A percentile compares a stretch with the other conserved stretches of the same genome.
Evolutionary conservation across 192 early-diverging fungal species (phyloP).

Genomic region (Borealophlyctis nickersoniae): DNA sequence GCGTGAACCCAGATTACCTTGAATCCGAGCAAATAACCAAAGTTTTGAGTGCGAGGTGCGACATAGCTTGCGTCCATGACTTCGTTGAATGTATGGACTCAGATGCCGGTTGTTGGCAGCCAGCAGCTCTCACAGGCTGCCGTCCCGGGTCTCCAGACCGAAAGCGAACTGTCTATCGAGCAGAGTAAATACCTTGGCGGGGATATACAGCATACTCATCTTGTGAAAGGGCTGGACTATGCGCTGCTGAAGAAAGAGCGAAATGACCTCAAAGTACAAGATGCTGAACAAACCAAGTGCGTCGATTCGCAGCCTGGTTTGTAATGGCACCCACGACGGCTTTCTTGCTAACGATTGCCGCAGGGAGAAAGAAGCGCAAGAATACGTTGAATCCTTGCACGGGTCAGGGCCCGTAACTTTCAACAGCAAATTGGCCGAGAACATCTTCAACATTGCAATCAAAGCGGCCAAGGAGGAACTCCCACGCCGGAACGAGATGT

Average conservation of each 20-base stretch:
- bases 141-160: constrained; percentile 3
- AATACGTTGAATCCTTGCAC: constrained; percentile 46
- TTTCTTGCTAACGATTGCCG: background rate
- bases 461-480: constrained; percentile 30
- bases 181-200: constrained; percentile 90
- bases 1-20: constrained; percentile 61
- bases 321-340: background rate
- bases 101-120: background rate
- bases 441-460: constrained; percentile 46
- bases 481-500: constrained; percentile 63
- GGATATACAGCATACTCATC: constrained; percentile 79
- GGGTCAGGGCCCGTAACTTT: constrained; percentile 39
- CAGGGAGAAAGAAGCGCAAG: constrained; percentile 39
- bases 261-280: constrained; percentile 32
- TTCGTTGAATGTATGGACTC: background rate
- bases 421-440: constrained; percentile 39
- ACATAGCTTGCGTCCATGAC: constrained; percentile 44
- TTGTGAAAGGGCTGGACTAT: constrained; percentile 91
- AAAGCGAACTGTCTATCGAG: constrained; percentile 36
- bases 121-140: background rate
- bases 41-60: constrained; percentile 27
- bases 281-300: constrained; percentile 7
- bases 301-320: background rate
- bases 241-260: constrained; percentile 73
- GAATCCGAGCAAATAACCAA: constrained; percentile 63